Percentiles rank a stretch among this genome's conserved stretches.
Conservation (phyloP, 2,329 filamentous ascomycete species). For the Botrytis tulipae region DNA sequence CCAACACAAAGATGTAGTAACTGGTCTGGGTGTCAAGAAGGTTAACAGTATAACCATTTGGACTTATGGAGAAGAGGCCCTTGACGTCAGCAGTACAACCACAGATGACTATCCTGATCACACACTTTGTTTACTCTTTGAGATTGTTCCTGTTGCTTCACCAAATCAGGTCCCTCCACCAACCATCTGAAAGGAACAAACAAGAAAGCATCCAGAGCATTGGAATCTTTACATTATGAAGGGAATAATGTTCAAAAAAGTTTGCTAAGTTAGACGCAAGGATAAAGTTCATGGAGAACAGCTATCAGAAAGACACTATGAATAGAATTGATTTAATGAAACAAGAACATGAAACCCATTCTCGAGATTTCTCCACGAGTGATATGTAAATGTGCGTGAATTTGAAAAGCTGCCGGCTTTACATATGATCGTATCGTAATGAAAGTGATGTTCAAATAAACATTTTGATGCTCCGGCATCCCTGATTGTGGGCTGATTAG, state of each 20-base stretch:
- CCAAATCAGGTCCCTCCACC: background rate
- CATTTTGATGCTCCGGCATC: background rate
- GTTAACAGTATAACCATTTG: background rate
- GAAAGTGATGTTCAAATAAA: background rate
- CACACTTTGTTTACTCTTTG: background rate
- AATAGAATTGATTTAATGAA: background rate
- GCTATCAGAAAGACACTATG: background rate
- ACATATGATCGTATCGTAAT: background rate
- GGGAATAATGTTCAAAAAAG: background rate
- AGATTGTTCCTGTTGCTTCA: background rate
- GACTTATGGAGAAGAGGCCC: background rate
- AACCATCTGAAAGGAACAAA: background rate
- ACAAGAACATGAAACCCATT: background rate
- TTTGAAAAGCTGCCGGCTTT: background rate
- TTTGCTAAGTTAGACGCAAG: background rate
- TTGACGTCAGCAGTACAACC: background rate
- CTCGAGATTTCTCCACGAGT: background rate
- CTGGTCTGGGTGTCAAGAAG: background rate
- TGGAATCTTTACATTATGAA: background rate
- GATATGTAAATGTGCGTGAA: background rate
- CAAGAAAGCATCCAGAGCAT: background rate
- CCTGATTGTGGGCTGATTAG: background rate
- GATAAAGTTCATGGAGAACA: background rate
- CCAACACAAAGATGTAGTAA: background rate
- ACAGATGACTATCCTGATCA: background rate